Percentiles rank a stretch among this genome's conserved stretches.
Evolutionary conservation across 1,139 yeast species (phyloP).

Genomic region (Debaryomyces fabryi): DNA sequence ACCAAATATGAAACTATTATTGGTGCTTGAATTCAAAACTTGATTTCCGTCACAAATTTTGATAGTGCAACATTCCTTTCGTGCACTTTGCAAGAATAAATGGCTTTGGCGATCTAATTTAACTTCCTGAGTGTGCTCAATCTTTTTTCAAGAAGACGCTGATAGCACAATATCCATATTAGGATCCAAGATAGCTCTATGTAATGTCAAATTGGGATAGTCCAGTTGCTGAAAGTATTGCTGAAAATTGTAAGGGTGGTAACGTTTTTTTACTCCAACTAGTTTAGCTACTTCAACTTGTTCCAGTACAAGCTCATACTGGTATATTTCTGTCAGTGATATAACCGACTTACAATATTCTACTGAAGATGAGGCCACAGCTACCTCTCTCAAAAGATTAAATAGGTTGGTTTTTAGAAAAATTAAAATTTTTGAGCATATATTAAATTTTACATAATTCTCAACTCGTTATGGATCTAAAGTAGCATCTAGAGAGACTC

Average conservation of each 20-base stretch:
- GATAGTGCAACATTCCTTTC: no score
- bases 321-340: no score
- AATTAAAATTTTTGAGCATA: not conserved
- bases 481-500: not conserved
- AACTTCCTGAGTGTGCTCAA: slow-evolving; percentile 49
- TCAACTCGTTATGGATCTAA: not conserved
- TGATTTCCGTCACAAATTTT: slow-evolving; percentile 1
- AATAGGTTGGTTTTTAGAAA: no score
- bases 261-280: slow-evolving; percentile 44
- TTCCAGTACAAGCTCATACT: no score
- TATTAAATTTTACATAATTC: not conserved
- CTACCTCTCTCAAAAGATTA: not conserved
- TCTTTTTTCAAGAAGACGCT: slow-evolving; percentile 39
- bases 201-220: slow-evolving; percentile 54
- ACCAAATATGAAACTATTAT: not conserved
- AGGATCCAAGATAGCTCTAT: slow-evolving; percentile 59
- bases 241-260: slow-evolving; percentile 39
- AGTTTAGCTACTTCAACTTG: slow-evolving; percentile 46
- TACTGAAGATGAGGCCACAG: slow-evolving; percentile 14
- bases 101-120: slow-evolving; percentile 55
- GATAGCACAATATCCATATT: slow-evolving; percentile 49
- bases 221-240: slow-evolving; percentile 48
- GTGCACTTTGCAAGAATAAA: slow-evolving; percentile 53
- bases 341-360: slow-evolving; percentile 16
- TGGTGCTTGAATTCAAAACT: no score